Evolutionary conservation across 108 stramenopile genomes (phyloP).

Genomic region (Cyclostephanos tholiformis): DNA sequence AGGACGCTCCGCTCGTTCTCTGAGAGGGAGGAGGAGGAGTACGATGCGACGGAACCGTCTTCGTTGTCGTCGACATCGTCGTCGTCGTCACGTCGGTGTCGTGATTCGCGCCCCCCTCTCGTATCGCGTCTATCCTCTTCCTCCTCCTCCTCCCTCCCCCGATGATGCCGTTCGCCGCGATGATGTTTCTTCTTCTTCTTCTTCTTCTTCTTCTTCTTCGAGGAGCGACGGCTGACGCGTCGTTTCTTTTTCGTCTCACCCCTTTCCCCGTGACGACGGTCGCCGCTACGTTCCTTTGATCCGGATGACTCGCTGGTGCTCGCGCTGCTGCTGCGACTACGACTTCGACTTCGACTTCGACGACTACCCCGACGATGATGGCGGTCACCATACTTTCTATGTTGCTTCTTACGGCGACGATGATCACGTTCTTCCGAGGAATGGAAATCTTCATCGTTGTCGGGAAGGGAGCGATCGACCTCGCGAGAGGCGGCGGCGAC

Average conservation of each 20-base stretch:
- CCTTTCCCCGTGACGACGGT: constrained; percentile 18
- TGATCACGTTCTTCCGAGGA: constrained; percentile 4
- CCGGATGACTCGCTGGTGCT: neutral
- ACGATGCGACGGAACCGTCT: constrained; percentile 32
- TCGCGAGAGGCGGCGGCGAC: neutral
- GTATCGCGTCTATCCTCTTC: constrained; percentile 21
- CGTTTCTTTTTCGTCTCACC: constrained; percentile 25
- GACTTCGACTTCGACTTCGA: constrained; percentile 17
- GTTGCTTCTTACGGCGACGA: constrained; percentile 34
- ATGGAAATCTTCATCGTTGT: constrained; percentile 10
- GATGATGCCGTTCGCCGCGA: constrained; percentile 11
- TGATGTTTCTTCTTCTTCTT: constrained; percentile 27
- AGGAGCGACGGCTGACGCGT: neutral
- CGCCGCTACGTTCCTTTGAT: constrained; percentile 3
- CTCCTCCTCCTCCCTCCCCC: constrained; percentile 19
- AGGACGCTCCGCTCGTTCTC: constrained; percentile 48
- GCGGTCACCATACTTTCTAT: constrained; percentile 18
- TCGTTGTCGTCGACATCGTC: constrained; percentile 24
- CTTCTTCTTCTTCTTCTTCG: constrained; percentile 9
- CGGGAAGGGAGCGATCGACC: constrained; percentile 22
- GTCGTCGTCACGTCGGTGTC: constrained; percentile 26
- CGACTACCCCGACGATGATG: no score
- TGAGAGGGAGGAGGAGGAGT: constrained; percentile 45
- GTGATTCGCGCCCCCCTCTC: constrained; percentile 37
- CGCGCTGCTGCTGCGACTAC: constrained; percentile 23